These are phyloP conservation scores for Nephelium lappaceum DNA, from an alignment of 345 rosid genomes.

Conservation along the genomic window DNA sequence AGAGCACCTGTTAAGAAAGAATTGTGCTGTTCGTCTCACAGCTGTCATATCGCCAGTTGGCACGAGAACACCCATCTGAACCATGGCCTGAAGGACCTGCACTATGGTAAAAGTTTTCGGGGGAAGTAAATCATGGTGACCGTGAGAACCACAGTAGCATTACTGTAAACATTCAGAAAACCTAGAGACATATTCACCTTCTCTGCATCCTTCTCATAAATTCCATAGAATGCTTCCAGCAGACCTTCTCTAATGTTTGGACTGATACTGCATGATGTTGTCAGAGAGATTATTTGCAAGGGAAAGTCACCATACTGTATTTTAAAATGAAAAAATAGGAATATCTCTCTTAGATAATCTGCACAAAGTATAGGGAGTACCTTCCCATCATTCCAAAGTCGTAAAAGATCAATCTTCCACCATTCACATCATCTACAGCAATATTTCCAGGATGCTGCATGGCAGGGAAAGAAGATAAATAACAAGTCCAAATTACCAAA, in stretches of 20 bases:
- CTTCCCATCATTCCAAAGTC: constrained; percentile 99
- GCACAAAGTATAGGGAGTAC: constrained; percentile 40
- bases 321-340: constrained; percentile 12
- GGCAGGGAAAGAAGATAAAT: constrained; percentile 5
- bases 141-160: constrained; percentile 10
- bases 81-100: constrained; percentile 91
- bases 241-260: constrained; percentile 94
- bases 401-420: constrained; percentile 95
- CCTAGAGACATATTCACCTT: constrained; percentile 53
- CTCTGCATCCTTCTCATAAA: constrained; percentile 94
- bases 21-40: constrained; percentile 87
- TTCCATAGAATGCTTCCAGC: constrained; percentile 84
- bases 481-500: constrained; percentile 9
- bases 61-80: constrained; percentile 99
- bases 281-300: constrained; percentile 5
- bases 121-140: constrained; percentile 7
- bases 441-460: constrained; percentile 98
- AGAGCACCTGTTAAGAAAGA: constrained; percentile 87
- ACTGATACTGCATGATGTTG: constrained; percentile 68
- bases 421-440: constrained; percentile 97
- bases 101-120: constrained; percentile 8
- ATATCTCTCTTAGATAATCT: constrained; percentile 6
- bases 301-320: constrained; percentile 20
- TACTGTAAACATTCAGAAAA: constrained; percentile 1
- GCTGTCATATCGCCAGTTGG: constrained; percentile 99